Conservation (phyloP, 768 basidiomycete genomes). For the Boletus pseudo-olivaceus region DNA sequence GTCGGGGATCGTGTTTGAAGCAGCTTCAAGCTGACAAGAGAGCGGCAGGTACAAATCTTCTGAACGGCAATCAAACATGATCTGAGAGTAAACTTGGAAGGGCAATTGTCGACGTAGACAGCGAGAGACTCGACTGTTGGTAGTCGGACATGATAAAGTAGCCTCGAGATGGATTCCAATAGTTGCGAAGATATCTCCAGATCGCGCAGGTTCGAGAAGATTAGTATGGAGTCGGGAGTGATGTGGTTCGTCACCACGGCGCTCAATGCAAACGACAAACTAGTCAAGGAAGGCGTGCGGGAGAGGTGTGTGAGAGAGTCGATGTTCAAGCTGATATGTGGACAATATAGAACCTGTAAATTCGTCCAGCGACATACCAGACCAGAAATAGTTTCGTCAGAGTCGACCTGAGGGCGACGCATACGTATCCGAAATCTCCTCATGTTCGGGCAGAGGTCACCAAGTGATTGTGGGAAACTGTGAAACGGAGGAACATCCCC, state of each 20-base stretch:
- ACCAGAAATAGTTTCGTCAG: slow-evolving; percentile 9
- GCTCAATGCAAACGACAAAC: slow-evolving; percentile 10
- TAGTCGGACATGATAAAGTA: slow-evolving; percentile 1
- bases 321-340: slow-evolving; percentile 8
- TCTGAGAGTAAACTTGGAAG: slow-evolving; percentile 5
- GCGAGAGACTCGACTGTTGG: slow-evolving; percentile 9
- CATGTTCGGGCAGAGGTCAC: slow-evolving; percentile 16
- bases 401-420: slow-evolving; percentile 12
- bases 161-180: not conserved
- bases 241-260: not conserved
- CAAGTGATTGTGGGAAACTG: slow-evolving; percentile 16
- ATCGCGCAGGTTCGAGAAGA: slow-evolving; percentile 8
- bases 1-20: slow-evolving; percentile 7
- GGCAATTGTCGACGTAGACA: slow-evolving; percentile 7
- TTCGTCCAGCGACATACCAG: slow-evolving; percentile 16
- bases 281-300: slow-evolving; percentile 9
- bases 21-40: slow-evolving; percentile 5
- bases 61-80: slow-evolving; percentile 3
- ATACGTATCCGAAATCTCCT: slow-evolving; percentile 10
- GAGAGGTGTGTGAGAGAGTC: slow-evolving; percentile 16
- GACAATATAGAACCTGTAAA: slow-evolving; percentile 15
- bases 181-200: slow-evolving; percentile 11
- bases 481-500: slow-evolving; percentile 17
- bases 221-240: not conserved
- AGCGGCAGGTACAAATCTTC: slow-evolving; percentile 5